Evolutionary conservation across 139 green algal genomes (phyloP), one percentile per base, ranked within the genome.

Genomic region (Micromonas pusilla): DNA sequence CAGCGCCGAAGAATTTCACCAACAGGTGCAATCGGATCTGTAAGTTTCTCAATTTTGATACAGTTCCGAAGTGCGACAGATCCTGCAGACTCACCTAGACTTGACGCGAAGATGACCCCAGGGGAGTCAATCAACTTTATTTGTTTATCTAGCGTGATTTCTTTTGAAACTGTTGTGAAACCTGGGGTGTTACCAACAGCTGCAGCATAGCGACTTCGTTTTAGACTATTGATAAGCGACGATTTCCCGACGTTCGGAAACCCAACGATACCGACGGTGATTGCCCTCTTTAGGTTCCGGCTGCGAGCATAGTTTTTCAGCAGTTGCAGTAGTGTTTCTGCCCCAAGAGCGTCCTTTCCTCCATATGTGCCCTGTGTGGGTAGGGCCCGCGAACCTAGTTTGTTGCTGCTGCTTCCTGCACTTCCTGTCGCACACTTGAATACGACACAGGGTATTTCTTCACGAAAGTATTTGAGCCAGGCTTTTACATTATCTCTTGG

Each of bases 191-290:
- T 37, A 21, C 90, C 39, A 65, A 91, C 89, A 66, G 92, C 88
- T 36, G 91, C 94, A 13, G 68, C 37, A 39, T 93, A 92, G 13
- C 89, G 82, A 21, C 85, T 79, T 23, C 95, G 85, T 89, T 97
- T 97, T 20, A 99, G 84, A 32, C 86, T 93, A 90, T 99, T 99
- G 86, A 99, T 98, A 34, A 99, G 80, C 0, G 87, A 95, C 9
- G 81, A 91, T 87, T 99, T 99, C 81, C 95, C 95, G 38, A 99
- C 95, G 79, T 99, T 99, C 28, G 95, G 95, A 73, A 99, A 87
- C 3, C 95, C 95, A 53, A 99, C 90, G 34, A 99, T 87, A 16
- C 95, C 95, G 20, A 99, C 95, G 0, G 95, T 97, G 83, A 99
- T 96, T 30, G 90, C 80, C 28, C 90, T 95, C 85, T 98, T 99